Evolutionary conservation across 2,329 filamentous ascomycete genomes (phyloP).

Genomic region (Alternaria sp.): DNA sequence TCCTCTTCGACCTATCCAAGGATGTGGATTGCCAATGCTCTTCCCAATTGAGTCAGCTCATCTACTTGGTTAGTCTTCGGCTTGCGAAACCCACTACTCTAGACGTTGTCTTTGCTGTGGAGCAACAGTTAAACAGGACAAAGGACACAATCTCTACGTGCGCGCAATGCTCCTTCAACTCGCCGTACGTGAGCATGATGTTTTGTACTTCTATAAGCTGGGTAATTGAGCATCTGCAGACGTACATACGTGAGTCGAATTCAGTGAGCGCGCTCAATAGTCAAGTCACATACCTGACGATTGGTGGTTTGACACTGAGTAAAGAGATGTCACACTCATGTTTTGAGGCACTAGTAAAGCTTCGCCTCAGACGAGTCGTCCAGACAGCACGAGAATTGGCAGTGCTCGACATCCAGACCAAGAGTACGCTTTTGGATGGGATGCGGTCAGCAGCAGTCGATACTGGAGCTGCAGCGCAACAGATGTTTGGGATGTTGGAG

Average conservation of each 20-base stretch:
- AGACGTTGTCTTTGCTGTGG: conserved; percentile 1
- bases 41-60: neutral
- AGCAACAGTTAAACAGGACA: neutral
- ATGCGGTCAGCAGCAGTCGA: neutral
- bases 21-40: conserved; percentile 5
- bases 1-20: neutral
- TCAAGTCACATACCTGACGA: neutral
- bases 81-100: neutral
- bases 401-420: neutral
- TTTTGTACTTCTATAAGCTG: conserved; percentile 1
- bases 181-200: neutral
- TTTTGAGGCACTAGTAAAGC: neutral
- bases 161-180: neutral
- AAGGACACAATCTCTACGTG: neutral
- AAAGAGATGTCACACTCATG: conserved; percentile 1
- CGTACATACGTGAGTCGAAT: neutral
- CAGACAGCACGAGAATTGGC: neutral
- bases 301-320: neutral
- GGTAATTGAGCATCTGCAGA: neutral
- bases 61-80: neutral
- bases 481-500: conserved; percentile 3
- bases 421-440: neutral
- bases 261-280: neutral
- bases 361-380: neutral
- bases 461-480: conserved; percentile 3